Evolutionary conservation across 225 moss, liverwort and hornwort species (phyloP).

Genomic region (Lunularia cruciata): DNA sequence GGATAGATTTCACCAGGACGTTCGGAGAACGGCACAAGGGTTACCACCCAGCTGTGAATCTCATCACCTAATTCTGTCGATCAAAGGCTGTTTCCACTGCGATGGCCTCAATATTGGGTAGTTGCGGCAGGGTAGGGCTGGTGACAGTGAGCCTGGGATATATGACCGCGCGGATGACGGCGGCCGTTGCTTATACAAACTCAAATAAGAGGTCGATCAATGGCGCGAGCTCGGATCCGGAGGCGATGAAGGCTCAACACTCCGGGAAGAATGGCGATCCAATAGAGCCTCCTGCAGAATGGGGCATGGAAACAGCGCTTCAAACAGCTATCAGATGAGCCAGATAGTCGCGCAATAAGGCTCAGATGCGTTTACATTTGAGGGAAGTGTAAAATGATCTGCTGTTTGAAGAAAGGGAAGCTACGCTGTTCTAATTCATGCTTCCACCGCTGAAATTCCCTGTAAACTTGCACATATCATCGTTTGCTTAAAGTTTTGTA

Average conservation of each 20-base stretch:
- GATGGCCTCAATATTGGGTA: conserved; percentile 18
- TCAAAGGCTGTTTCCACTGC: too few species aligned
- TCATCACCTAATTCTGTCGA: too few species aligned
- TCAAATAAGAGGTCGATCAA: neutral
- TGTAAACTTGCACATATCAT: too few species aligned
- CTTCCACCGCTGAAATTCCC: too few species aligned
- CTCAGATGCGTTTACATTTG: neutral
- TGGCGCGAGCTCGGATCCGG: neutral
- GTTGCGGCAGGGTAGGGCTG: conserved; percentile 19
- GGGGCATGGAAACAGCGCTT: conserved; percentile 13
- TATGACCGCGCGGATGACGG: conserved; percentile 17
- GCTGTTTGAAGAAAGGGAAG: neutral
- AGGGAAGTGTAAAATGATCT: neutral
- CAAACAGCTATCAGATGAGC: conserved; percentile 20
- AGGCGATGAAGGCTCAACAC: neutral
- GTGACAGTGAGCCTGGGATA: conserved; percentile 17
- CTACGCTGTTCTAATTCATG: neutral
- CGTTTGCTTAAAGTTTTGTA: too few species aligned
- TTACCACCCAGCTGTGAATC: too few species aligned
- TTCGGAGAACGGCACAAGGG: too few species aligned
- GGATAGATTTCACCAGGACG: too few species aligned
- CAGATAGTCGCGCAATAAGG: too few species aligned
- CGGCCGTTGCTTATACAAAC: conserved; percentile 14
- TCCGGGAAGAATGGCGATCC: neutral
- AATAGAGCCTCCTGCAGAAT: conserved; percentile 1